Evolutionary conservation across 2,329 filamentous ascomycete species (phyloP).

Genomic region (Clarireedia monteithiana): DNA sequence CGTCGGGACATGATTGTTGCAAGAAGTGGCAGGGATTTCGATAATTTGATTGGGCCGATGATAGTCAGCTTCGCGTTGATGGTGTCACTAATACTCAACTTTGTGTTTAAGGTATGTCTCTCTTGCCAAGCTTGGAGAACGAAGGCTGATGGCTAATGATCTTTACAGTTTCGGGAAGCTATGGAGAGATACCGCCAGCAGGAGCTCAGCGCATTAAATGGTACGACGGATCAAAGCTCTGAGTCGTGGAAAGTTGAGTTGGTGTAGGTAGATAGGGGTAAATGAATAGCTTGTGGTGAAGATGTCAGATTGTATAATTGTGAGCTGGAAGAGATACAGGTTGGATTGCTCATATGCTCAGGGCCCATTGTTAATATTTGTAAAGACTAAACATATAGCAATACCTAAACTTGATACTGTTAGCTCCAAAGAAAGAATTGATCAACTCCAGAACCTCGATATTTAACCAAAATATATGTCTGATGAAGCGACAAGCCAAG

Average conservation of each 20-base stretch:
- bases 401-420: too few relatives aligned
- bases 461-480: too few relatives aligned
- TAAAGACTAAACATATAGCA: too few relatives aligned
- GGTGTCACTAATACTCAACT: constrained; percentile 75
- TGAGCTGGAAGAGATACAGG: background rate
- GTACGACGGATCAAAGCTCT: background rate
- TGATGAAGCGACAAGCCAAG: background rate
- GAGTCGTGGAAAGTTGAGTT: constrained; percentile 13
- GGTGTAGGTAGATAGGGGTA: background rate
- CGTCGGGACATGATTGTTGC: constrained; percentile 73
- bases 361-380: too few relatives aligned
- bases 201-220: background rate
- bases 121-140: background rate
- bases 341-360: background rate
- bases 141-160: constrained; percentile 8
- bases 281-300: constrained; percentile 1
- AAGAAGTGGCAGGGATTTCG: constrained; percentile 86
- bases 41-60: constrained; percentile 78
- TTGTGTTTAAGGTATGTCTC: constrained; percentile 67
- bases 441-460: too few relatives aligned
- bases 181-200: constrained; percentile 9
- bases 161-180: constrained; percentile 20
- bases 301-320: background rate
- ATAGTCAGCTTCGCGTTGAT: constrained; percentile 75
- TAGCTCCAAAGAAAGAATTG: too few relatives aligned